Evolutionary conservation across 805 yeast genomes (phyloP), one percentile per base, ranked within the genome.

Genomic region (Kluyveromyces nonfermentans): DNA sequence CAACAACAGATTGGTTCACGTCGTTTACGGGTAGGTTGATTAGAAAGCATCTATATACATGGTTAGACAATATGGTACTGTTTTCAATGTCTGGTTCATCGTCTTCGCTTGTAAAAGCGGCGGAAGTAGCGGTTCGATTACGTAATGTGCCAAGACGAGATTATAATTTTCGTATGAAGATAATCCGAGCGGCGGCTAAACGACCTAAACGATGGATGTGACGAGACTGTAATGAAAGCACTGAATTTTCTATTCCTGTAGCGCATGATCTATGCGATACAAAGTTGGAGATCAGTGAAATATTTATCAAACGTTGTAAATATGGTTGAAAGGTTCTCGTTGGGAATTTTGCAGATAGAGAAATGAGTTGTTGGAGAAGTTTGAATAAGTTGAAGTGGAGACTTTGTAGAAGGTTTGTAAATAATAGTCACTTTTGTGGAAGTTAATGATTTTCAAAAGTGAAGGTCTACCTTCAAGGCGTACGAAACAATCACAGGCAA

Each of bases 401-500:
- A 25, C 9, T 14, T 25, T 25, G 9, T 3, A 6, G 12, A 25
- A 25, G 9, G 12, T 25, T 10, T 25, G 7, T 4, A 25, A 25
- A 25, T 10, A 25, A 14, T 14, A 14, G 12, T 6, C 7, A 14
- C 12, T 25, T 25, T 25, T 25, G 30, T 25, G 30, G 7, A 25
- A 10, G 4, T 25, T 10, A 6, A 25, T 25, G 9, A 25, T 25
- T 25, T 6, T 18, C 15, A 38, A 22, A 28, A 38, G 6, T 60
- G 52, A 17, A 62, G 47, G 41, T 60, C 62, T 3, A 51, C 57
- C 35, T 62, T 62, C 31, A 62, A 43, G 1, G 65, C 52, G 40
- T 85, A 87, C 2, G 88, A 78, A 21, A 86, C 77, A 40, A 83
- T 70, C 47, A 85, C 71, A 7, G 95, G 88, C 50, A 88, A 62